A percentile compares a stretch with the other conserved stretches of the same genome.
These are phyloP conservation scores for Phoma sp. DNA, from an alignment of 2,329 filamentous ascomycete genomes.

Conservation along the genomic window DNA sequence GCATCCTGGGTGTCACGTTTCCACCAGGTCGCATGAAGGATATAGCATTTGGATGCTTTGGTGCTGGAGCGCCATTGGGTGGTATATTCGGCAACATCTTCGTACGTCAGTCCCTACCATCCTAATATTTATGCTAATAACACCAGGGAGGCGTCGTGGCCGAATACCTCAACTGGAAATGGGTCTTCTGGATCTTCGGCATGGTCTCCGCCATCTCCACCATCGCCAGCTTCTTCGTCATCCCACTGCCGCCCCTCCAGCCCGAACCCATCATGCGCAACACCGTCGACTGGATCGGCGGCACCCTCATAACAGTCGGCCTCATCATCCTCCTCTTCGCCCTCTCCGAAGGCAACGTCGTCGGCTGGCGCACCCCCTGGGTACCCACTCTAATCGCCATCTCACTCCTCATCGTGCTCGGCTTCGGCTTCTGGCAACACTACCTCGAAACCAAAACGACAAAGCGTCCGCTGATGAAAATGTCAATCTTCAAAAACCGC, in stretches of 20 bases:
- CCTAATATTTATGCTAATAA: no score
- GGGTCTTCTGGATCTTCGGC: slow-evolving; percentile 63
- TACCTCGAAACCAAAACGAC: slow-evolving; percentile 62
- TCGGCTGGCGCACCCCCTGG: slow-evolving; percentile 71
- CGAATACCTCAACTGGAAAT: slow-evolving; percentile 57
- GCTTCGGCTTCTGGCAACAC: slow-evolving; percentile 69
- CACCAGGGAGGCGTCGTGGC: slow-evolving; percentile 65
- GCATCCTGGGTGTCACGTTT: slow-evolving; percentile 73
- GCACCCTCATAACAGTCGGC: slow-evolving; percentile 66
- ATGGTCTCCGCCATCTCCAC: slow-evolving; percentile 66
- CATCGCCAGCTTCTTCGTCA: slow-evolving; percentile 64
- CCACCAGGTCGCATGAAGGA: slow-evolving; percentile 73
- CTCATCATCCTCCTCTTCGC: slow-evolving; percentile 71
- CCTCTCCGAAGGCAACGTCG: slow-evolving; percentile 72
- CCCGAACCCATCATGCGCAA: slow-evolving; percentile 47
- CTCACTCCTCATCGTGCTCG: slow-evolving; percentile 62
- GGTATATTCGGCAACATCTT: slow-evolving; percentile 71
- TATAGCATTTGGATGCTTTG: slow-evolving; percentile 64
- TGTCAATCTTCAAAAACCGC: slow-evolving; percentile 67
- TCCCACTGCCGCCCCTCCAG: slow-evolving; percentile 60
- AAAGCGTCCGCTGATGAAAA: slow-evolving; percentile 68
- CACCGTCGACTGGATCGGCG: slow-evolving; percentile 72
- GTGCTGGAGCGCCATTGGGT: slow-evolving; percentile 70
- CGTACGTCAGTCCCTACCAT: slow-evolving; percentile 14
- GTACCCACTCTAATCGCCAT: slow-evolving; percentile 67